Conservation (phyloP, 805 yeast genomes). For the Myxozyma geophila region DNA sequence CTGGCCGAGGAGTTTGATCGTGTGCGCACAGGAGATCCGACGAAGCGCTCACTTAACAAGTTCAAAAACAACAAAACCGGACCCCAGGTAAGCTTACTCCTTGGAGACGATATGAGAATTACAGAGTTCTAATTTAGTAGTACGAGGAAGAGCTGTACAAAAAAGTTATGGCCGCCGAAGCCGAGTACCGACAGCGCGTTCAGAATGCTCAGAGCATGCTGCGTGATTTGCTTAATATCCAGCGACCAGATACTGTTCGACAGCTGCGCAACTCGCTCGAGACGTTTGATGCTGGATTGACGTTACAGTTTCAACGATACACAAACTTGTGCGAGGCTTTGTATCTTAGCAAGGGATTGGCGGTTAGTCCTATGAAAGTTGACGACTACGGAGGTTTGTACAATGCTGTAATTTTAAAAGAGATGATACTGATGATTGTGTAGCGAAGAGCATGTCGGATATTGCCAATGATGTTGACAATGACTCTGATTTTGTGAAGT, state of each 20-base stretch:
- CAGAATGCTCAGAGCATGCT: constrained; percentile 72
- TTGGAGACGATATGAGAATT: no score
- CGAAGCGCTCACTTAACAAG: constrained; percentile 78
- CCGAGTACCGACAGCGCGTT: constrained; percentile 81
- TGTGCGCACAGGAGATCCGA: constrained; percentile 77
- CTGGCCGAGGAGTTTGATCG: constrained; percentile 87
- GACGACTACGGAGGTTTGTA: constrained; percentile 28
- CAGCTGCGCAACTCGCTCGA: constrained; percentile 75
- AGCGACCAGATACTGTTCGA: constrained; percentile 76
- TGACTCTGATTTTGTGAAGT: constrained; percentile 79
- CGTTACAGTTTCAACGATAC: constrained; percentile 84
- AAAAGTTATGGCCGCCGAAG: constrained; percentile 83
- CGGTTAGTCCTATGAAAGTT: constrained; percentile 69
- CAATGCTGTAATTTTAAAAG: neutral
- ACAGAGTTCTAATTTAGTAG: neutral
- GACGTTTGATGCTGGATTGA: constrained; percentile 88
- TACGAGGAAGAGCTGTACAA: constrained; percentile 85
- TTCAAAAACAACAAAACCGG: constrained; percentile 70
- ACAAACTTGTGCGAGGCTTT: constrained; percentile 83
- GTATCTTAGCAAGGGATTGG: constrained; percentile 81
- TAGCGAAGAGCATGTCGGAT: constrained; percentile 70
- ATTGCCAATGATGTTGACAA: constrained; percentile 79
- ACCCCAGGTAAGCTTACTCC: constrained; percentile 52
- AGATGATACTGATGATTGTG: constrained; percentile 38
- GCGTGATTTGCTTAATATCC: constrained; percentile 68